A percentile compares a stretch with the other conserved stretches of the same genome.
Evolutionary conservation across 768 basidiomycete species (phyloP).

Genomic region (Cyathus striatus): DNA sequence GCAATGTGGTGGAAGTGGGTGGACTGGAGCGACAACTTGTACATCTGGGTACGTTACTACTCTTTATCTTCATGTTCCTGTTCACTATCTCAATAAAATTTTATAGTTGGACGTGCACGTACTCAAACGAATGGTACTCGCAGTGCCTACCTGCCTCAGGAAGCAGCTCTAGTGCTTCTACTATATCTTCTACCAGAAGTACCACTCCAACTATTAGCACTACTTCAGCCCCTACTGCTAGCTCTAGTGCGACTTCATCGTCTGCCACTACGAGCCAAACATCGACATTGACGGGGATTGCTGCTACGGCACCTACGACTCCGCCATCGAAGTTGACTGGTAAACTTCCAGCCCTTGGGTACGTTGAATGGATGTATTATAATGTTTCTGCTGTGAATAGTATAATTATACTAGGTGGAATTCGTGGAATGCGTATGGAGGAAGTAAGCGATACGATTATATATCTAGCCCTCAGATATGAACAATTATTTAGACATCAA

Average conservation of each 20-base stretch:
- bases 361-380: slow-evolving; percentile 1
- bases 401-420: slow-evolving; percentile 37
- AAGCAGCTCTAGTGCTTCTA: slow-evolving; percentile 2
- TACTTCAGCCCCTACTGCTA: no score
- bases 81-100: neutral
- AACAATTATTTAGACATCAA: slow-evolving; percentile 29
- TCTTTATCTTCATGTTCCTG: neutral
- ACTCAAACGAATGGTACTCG: slow-evolving; percentile 28
- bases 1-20: slow-evolving; percentile 28
- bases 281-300: slow-evolving; percentile 23
- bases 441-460: slow-evolving; percentile 9
- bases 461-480: neutral
- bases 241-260: no score
- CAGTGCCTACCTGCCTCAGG: slow-evolving; percentile 24
- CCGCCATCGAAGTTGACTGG: slow-evolving; percentile 36
- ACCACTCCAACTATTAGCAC: slow-evolving; percentile 13
- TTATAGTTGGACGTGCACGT: slow-evolving; percentile 26
- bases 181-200: slow-evolving; percentile 10
- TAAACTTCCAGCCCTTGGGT: slow-evolving; percentile 44
- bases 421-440: slow-evolving; percentile 45
- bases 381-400: neutral
- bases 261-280: no score
- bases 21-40: slow-evolving; percentile 28
- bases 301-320: slow-evolving; percentile 31
- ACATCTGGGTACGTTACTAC: slow-evolving; percentile 22